Evolutionary conservation across 805 yeast genomes (phyloP), one percentile per base, ranked within the genome.

Genomic region (Blastobotrys americana): DNA sequence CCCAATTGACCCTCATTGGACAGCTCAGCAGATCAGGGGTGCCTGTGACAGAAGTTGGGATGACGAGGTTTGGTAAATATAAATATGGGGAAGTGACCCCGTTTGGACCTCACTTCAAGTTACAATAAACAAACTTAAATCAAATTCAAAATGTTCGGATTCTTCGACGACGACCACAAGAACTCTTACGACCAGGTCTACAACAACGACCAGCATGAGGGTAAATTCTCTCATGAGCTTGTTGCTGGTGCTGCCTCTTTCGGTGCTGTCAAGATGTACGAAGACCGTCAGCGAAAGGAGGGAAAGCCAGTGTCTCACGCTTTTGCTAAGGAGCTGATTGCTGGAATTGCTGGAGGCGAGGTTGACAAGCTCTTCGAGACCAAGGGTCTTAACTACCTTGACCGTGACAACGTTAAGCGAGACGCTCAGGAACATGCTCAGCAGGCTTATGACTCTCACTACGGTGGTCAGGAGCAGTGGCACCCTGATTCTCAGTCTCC

Each of bases 361-460:
- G 61, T 54, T 46, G 61, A 57, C 52, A 57, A 57, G 55, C 50
- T 55, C 34, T 48, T 57, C 43, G 61, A 57, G 45, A 54, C 60
- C 44, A 57, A 57, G 51, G 61, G 59, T 17, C 52, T 56, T 19
- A 52, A 56, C 47, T 55, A 52, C 44, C 50, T 53, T 34, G 59
- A 57, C 47, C 44, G 43, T 13, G 39, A 35, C 18, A 39, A 44
- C 31, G 18, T 16, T n/a, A 19, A 37, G 20, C 42, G 47, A 15
- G 53, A 52, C 27, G 60, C 61, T n/a, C 35, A 41, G 16, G 40
- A 53, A 33, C 55, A 49, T 35, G 56, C 55, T 43, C 47, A 46
- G 47, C 48, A 53, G 41, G 47, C 50, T 51, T 56, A 56, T 48
- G 60, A 57, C 44, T 16, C 45, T 35, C 59, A 56, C 45, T 57